Evolutionary conservation across 345 rosid genomes (phyloP).

Genomic region (Trapa incisa): DNA sequence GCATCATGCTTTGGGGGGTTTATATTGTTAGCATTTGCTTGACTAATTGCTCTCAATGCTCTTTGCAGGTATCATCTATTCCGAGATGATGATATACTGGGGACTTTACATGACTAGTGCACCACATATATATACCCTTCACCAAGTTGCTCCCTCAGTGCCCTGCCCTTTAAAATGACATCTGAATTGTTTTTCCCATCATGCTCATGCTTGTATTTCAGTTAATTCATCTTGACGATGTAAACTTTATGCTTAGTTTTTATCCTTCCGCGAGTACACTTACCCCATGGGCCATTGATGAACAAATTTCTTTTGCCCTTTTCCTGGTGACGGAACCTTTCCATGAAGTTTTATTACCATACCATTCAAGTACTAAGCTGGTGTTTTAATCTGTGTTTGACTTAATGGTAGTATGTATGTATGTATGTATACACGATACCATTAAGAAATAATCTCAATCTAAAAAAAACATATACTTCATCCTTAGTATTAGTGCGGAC

Average conservation of each 20-base stretch:
- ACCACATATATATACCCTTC: background rate
- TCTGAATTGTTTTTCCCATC: background rate
- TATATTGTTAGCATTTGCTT: background rate
- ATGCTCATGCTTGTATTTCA: background rate
- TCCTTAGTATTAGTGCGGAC: too few relatives aligned
- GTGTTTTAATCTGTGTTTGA: too few relatives aligned
- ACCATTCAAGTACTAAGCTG: too few relatives aligned
- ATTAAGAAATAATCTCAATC: too few relatives aligned
- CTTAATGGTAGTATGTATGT: too few relatives aligned
- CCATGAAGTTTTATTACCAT: too few relatives aligned
- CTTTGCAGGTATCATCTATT: conserved; percentile 35
- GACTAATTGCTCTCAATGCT: background rate
- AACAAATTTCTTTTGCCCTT: background rate
- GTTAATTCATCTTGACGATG: background rate
- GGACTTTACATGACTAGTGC: conserved; percentile 40
- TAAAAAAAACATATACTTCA: too few relatives aligned
- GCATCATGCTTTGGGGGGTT: background rate
- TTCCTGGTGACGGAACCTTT: background rate
- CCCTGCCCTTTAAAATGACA: background rate
- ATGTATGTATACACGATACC: too few relatives aligned
- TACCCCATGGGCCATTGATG: background rate
- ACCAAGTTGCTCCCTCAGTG: background rate
- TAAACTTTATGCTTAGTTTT: background rate
- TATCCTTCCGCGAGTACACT: background rate
- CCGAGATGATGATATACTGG: conserved; percentile 49